Evolutionary conservation across 371 early-diverging fungal genomes (phyloP).

Genomic region (Syncephalastrum racemosum): DNA sequence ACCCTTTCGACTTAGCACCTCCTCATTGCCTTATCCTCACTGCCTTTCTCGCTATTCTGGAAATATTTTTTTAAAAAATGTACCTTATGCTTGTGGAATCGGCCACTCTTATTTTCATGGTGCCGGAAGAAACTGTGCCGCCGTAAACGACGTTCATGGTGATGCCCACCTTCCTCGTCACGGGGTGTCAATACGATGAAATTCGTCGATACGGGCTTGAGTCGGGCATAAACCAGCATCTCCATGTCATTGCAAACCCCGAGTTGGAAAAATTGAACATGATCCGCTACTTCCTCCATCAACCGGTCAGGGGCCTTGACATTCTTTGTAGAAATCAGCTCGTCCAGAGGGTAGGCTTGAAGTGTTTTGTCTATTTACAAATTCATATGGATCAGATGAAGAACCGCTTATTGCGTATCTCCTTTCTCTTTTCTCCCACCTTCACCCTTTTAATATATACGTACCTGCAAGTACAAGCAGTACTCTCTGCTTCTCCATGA

Average conservation of each 20-base stretch:
- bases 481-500: slow-evolving; percentile 23
- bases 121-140: slow-evolving; percentile 3
- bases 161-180: not conserved
- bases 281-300: slow-evolving; percentile 44
- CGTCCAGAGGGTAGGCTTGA: slow-evolving; percentile 52
- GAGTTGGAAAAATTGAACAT: slow-evolving; percentile 65
- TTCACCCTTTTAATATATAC: not conserved
- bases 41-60: too few species aligned
- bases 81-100: slow-evolving; percentile 23
- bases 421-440: not conserved
- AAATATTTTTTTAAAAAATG: not conserved
- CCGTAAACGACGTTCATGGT: not conserved
- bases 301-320: slow-evolving; percentile 24
- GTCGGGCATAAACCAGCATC: slow-evolving; percentile 47
- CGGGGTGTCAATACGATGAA: slow-evolving; percentile 18
- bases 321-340: slow-evolving; percentile 26
- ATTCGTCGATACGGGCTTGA: slow-evolving; percentile 28
- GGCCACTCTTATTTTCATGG: slow-evolving; percentile 18
- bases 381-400: not conserved
- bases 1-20: too few species aligned
- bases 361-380: slow-evolving; percentile 48
- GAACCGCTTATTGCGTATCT: too few species aligned
- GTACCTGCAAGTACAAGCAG: slow-evolving; percentile 25
- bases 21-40: too few species aligned
- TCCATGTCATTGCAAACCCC: slow-evolving; percentile 56